These are phyloP conservation scores for Blepharisma stoltei DNA, from an alignment of 73 alveolate genomes.

Conservation along the genomic window DNA sequence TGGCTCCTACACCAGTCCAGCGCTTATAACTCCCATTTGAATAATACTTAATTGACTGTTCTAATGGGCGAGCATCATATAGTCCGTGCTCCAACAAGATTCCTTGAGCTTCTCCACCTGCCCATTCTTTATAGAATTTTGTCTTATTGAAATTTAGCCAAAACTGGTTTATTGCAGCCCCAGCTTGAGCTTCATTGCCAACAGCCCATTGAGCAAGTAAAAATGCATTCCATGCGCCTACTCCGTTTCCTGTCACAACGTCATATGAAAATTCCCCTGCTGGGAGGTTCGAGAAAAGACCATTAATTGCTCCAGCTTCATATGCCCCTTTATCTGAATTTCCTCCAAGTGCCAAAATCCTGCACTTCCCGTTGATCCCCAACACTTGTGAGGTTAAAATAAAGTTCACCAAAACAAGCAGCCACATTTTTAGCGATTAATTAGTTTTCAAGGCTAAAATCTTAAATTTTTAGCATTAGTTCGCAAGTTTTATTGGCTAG, in stretches of 20 bases:
- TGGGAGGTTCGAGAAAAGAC: conserved; percentile 36
- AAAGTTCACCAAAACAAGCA: too few relatives aligned
- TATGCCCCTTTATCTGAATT: conserved; percentile 65
- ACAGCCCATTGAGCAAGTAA: conserved; percentile 38
- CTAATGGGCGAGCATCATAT: not conserved
- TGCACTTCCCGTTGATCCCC: conserved; percentile 34
- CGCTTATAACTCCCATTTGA: not conserved
- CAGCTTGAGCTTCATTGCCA: conserved; percentile 47
- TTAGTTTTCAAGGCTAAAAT: too few relatives aligned
- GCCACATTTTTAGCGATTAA: too few relatives aligned
- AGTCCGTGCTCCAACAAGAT: conserved; percentile 3
- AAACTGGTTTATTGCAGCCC: not conserved
- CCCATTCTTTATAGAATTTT: conserved; percentile 20
- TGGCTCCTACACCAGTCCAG: not conserved
- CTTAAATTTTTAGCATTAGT: too few relatives aligned
- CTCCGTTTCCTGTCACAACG: conserved; percentile 64
- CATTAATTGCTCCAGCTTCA: conserved; percentile 61
- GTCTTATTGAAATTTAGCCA: not conserved
- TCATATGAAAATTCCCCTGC: conserved; percentile 52
- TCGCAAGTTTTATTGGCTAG: too few relatives aligned
- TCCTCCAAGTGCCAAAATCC: conserved; percentile 51
- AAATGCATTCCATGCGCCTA: conserved; percentile 61
- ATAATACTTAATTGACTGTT: not conserved
- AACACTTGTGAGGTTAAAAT: not conserved
- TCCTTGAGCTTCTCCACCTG: conserved; percentile 5